Base-by-base conservation (phyloP, 352 stramenopile genomes). In the Phytophthora brassicae region DNA sequence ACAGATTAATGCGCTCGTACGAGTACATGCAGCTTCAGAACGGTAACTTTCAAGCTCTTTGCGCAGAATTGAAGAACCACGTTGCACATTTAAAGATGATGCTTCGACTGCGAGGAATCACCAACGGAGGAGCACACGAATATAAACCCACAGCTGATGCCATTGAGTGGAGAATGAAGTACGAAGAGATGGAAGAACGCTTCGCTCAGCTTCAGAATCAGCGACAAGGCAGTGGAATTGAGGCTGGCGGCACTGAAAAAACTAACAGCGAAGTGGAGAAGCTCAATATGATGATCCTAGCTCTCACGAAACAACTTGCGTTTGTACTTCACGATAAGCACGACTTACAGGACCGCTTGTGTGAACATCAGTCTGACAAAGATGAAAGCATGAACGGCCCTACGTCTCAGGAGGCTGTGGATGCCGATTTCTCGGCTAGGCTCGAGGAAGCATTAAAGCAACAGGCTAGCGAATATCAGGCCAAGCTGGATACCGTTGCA, bases 141-240 rank as follows among this genome's bases (percentile, higher is more conserved):
- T 89, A 91, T 52, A 64, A 85, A 17, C 85, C 84, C 20, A 84
- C 81, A 23, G 64, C 74, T 12, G 84, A 92, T 61, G 81, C 86
- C 17, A 88, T 94, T 43, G 84, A 92, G 56, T 94, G 84, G 86
- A 70, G 84, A 16, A 78, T 92, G 56, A 94, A 91, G 59, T 92
- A 87, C 49, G 86, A 94, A 64, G 81, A 94, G 46, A 65, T 92
- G 31, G 77, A 91, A 52, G 77, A 92, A 44, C 68, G 70, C 5
- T 81, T 81, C 19, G 43, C 63, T 2, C 68, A 84, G 33, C 61
- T 90, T 1, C 77, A 91, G 50, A 72, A 88, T 0, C 71, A 77
- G 24, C 14, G 83, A 33, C 61, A 79, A 28, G 63, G 68, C 13
- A 51, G 43, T 48, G 48, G 61, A 13, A 46, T 68, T 24, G 36